Base-by-base conservation (phyloP, 306 rosid species). In the Rosa chinensis region DNA sequence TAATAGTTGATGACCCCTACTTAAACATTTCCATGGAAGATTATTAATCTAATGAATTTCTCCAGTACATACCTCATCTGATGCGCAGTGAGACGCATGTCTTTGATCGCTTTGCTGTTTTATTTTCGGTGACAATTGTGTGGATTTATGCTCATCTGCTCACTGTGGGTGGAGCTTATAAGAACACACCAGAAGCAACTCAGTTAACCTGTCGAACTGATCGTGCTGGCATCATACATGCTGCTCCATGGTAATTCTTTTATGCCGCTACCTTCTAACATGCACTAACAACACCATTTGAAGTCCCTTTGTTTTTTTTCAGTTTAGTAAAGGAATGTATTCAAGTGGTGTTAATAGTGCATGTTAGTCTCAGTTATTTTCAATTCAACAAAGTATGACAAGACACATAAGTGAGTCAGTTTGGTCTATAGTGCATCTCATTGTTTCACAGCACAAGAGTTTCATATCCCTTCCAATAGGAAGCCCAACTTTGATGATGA, bases 91-190 rank as follows among this genome's bases (percentile, higher is more conserved):
- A 87, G 35, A 85, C 53, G 42, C 87, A 53, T 3, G 86, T 95
- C 75, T 85, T 90, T 50, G 86, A 82, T 81, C 92, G 99, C 53
- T 93, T 93, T 73, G 99, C 99, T 3, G 98, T 95, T 13, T 62
- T 95, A 81, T 93, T 93, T 81, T 91, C 99, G 5, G 89, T 91
- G 50, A 85, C 64, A 23, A 87, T 95, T 72, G 99, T 93, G 74
- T 95, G 98, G 99, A 25, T 89, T 78, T 95, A 91, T 80, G 99
- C 96, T 77, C 90, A 85, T 80, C 76, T 93, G 68, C 98, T 95
- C 69, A 95, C 99, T 23, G 96, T 89, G 71, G 88, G 97, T 0
- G 99, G 99, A 61, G 98, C 99, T 47, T 95, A 95, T 62, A 95
- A 88, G 88, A 82, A 90, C 77, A 84, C 82, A 4, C 66, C 13